Conservation (phyloP, 805 yeast species). For the Pichia phayaonensis region DNA sequence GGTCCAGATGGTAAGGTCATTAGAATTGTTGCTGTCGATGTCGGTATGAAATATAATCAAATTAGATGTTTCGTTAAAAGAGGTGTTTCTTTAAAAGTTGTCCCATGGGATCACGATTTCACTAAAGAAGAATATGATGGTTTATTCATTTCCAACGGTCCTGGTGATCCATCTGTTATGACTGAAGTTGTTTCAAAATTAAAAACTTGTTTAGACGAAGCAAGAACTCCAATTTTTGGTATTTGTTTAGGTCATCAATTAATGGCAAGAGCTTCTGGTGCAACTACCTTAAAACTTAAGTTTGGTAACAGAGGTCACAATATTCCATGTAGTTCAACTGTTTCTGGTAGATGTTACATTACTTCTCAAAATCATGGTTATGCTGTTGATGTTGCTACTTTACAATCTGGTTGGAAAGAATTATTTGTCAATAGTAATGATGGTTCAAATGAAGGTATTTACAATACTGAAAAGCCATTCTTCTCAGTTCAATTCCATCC, state of each 20-base stretch:
- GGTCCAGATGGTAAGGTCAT: conserved; percentile 70
- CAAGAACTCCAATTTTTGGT: conserved; percentile 89
- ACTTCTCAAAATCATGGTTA: conserved; percentile 98
- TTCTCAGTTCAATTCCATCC: conserved; percentile 99
- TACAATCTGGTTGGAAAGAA: conserved; percentile 81
- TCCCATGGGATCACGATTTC: conserved; percentile 92
- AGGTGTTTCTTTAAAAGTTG: conserved; percentile 93
- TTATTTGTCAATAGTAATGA: conserved; percentile 94
- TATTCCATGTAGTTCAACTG: conserved; percentile 81
- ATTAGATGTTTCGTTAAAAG: conserved; percentile 93
- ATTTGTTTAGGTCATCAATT: conserved; percentile 98
- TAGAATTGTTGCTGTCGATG: conserved; percentile 86
- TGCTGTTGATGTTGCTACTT: conserved; percentile 82
- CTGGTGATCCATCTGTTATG: conserved; percentile 96
- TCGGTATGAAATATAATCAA: conserved; percentile 97
- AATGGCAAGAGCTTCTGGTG: conserved; percentile 92
- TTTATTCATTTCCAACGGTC: conserved; percentile 94
- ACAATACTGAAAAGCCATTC: conserved; percentile 77
- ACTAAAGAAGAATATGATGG: conserved; percentile 83
- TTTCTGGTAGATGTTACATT: conserved; percentile 92
- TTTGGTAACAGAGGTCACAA: conserved; percentile 99
- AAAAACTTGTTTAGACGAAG: conserved; percentile 47
- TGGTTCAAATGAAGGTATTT: conserved; percentile 97
- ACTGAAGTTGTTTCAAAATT: conserved; percentile 57
- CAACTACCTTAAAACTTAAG: conserved; percentile 82